phyloP scores from a whole-genome alignment of 768 basidiomycete species.

The Suillus ampliporus region DNA sequence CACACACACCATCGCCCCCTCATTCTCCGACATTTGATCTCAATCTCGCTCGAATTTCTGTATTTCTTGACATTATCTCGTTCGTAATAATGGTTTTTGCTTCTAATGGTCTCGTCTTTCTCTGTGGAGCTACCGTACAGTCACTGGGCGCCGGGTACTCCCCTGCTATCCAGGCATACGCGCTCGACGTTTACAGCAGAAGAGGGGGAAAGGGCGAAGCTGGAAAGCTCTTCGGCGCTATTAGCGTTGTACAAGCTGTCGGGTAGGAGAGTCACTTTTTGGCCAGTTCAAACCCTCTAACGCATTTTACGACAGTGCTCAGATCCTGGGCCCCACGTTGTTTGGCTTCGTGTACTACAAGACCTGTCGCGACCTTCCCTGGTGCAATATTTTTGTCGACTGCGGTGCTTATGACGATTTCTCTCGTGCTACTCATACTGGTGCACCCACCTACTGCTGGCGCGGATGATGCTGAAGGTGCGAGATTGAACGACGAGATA shows the following conservation, averaged over 20 bases:
- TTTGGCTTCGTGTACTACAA: conserved; percentile 74
- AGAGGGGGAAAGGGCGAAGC: conserved; percentile 59
- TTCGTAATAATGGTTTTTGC: conserved; percentile 58
- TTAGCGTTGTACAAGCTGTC: conserved; percentile 76
- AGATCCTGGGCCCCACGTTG: conserved; percentile 72
- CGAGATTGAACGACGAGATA: conserved; percentile 1
- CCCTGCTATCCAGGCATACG: conserved; percentile 74
- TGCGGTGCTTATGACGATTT: conserved; percentile 42
- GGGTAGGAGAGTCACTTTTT: conserved; percentile 44
- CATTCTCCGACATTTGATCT: conserved; percentile 70
- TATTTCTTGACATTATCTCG: conserved; percentile 58
- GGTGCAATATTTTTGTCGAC: conserved; percentile 71
- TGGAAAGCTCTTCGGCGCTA: conserved; percentile 80
- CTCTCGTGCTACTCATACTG: conserved; percentile 51
- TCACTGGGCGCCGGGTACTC: conserved; percentile 67
- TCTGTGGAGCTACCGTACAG: conserved; percentile 50
- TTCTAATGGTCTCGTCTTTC: conserved; percentile 54
- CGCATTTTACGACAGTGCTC: conserved; percentile 46
- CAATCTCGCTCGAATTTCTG: conserved; percentile 63
- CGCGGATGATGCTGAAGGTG: conserved; percentile 10
- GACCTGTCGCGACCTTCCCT: conserved; percentile 74
- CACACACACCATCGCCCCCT: conserved; percentile 7
- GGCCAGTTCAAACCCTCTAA: background rate
- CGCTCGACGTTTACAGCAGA: conserved; percentile 67
- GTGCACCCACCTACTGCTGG: conserved; percentile 46